These are phyloP conservation scores for Ganoderma meredithae DNA, from an alignment of 1,284 basidiomycete species.

Conservation along the genomic window DNA sequence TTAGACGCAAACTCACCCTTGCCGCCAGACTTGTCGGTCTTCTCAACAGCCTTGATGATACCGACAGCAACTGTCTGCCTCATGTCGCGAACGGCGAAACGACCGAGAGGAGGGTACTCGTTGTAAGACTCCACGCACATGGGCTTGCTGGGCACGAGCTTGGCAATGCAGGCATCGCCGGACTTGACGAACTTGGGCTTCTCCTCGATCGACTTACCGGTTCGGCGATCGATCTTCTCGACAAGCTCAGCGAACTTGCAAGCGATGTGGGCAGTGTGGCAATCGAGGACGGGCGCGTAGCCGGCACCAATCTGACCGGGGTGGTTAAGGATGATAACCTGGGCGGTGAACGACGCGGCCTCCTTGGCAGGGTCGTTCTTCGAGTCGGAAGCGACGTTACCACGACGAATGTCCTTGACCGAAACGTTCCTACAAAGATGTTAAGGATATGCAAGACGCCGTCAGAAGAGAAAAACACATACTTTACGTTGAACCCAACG, in stretches of 20 bases:
- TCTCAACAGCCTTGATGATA: slow-evolving; percentile 96
- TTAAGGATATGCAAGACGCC: slow-evolving; percentile 21
- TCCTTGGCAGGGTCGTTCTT: slow-evolving; percentile 99
- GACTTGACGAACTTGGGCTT: slow-evolving; percentile 98
- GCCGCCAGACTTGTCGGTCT: slow-evolving; percentile 86
- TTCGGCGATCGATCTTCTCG: slow-evolving; percentile 99
- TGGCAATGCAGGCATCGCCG: slow-evolving; percentile 96
- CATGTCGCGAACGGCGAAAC: slow-evolving; percentile 99
- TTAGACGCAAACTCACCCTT: slow-evolving; percentile 67
- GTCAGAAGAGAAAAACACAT: slow-evolving; percentile 37
- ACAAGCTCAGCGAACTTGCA: slow-evolving; percentile 99
- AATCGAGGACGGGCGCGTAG: slow-evolving; percentile 98
- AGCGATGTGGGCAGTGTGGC: slow-evolving; percentile 99
- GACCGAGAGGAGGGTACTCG: slow-evolving; percentile 99
- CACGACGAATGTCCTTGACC: slow-evolving; percentile 99
- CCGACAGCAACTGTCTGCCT: slow-evolving; percentile 97
- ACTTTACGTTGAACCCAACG: slow-evolving; percentile 98
- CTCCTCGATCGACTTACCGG: slow-evolving; percentile 91
- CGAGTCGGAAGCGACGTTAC: slow-evolving; percentile 98
- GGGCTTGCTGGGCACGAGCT: slow-evolving; percentile 96
- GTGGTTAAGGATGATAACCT: slow-evolving; percentile 99
- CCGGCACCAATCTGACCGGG: slow-evolving; percentile 99
- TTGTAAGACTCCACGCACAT: slow-evolving; percentile 99
- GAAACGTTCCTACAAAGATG: slow-evolving; percentile 89
- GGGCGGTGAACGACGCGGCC: slow-evolving; percentile 99